These are phyloP conservation scores for Arabidopsis lyrata DNA, from an alignment of 441 rosid genomes.

Conservation along the genomic window DNA sequence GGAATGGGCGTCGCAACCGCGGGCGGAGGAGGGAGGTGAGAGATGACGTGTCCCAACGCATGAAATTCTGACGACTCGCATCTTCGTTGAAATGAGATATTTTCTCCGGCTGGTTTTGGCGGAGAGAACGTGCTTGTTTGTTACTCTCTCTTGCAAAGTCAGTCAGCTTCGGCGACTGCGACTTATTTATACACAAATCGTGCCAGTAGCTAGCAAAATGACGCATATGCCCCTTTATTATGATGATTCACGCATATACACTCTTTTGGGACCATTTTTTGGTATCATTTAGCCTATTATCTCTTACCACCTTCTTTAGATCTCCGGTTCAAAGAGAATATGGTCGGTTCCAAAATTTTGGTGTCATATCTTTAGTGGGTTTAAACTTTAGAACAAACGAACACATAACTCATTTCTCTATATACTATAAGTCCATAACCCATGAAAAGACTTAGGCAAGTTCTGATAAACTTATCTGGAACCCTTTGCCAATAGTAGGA, in stretches of 20 bases:
- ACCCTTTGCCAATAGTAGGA: background rate
- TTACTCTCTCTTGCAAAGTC: conserved; percentile 19
- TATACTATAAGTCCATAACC: no score
- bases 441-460: background rate
- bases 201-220: background rate
- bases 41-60: conserved; percentile 61
- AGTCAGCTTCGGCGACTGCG: conserved; percentile 26
- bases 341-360: background rate
- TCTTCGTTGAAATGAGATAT: conserved; percentile 32
- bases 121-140: conserved; percentile 37
- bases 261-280: background rate
- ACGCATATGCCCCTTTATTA: conserved; percentile 25
- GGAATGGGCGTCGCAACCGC: conserved; percentile 48
- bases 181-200: background rate
- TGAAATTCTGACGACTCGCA: conserved; percentile 64
- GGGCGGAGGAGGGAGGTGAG: conserved; percentile 54
- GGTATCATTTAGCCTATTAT: background rate
- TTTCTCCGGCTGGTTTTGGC: background rate
- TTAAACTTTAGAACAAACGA: background rate
- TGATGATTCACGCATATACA: no score
- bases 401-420: no score
- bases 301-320: no score
- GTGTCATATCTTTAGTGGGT: background rate
- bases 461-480: background rate
- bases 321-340: conserved; percentile 1